Base-by-base conservation (phyloP, 805 yeast genomes). In the Torulaspora microellipsoides region DNA sequence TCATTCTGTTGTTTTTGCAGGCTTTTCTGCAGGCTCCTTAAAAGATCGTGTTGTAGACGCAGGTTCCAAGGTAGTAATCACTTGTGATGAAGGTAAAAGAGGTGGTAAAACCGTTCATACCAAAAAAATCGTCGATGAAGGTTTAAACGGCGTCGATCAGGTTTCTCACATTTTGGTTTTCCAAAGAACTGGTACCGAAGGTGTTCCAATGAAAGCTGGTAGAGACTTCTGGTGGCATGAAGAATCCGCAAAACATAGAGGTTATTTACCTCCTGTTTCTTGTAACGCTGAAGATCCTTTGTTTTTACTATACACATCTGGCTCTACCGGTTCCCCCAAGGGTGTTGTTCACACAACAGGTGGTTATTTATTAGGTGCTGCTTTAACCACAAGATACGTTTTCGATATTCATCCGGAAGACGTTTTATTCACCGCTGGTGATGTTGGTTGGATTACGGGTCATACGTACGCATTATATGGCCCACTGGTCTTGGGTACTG, bases 371-470 rank as follows among this genome's bases (percentile, higher is more conserved):
- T 73, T 93, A 54, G 96, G 96, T 49, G 96, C 98, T 23, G 80
- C 88, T 43, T 72, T 90, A 65, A 86, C 97, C 41, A 85, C 96
- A 37, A 85, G 83, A 70, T 91, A 90, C 69, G 89, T 89, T 36
- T 91, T 93, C 66, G 98, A 95, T 66, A 81, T 93, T 38, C 96
- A 88, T 62, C 81, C 81, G 47, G 85, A 83, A 49, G 98, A 93
- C 67, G 75, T 85, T 34, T 69, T 91, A 49, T 91, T 93, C 73
- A 91, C 98, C 33, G 98, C 98, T 31, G 98, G 98, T 62, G 98
- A 93, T 65, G 88, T 93, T 44, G 98, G 99, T 64, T 93, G 99
- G 98, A 93, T 93, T 65, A 93, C 99, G 13, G 98, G 98, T 55
- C 99, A 93, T 68, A 85, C 97, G 8, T 93, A 91, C 64, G 95